Evolutionary conservation across 345 rosid species (phyloP), one percentile per base, ranked within the genome.

Genomic region (Linum usitatissimum): DNA sequence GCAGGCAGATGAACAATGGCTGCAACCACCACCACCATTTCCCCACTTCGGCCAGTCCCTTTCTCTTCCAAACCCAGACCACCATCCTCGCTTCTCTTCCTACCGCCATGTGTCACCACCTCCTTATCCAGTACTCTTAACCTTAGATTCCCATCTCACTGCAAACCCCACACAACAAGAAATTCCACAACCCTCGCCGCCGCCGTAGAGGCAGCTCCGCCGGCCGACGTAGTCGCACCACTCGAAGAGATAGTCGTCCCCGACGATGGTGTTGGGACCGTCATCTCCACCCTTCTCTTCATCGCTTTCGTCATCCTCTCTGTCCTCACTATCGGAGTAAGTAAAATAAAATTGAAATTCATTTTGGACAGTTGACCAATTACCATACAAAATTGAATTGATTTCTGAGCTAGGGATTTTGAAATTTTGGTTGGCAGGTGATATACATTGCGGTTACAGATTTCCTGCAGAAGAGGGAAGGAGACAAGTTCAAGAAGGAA

Each of bases 241-340:
- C 36, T 76, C 20, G 83, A 78, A 61, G 70, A 74, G 74, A 75
- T 82, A 2, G 70, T 78, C 55, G 63, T 81, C 18, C 3, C 63
- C 12, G 91, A 67, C 64, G 94, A 78, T 42, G 80, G 81, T 59
- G 73, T 66, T 6, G 70, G 77, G 64, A 63, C 58, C 58, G 40
- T 86, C 30, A 72, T 88, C 55, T 75, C 80, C 48, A 64, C 38
- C 63, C 94, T 88, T 49, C 82, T 87, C 68, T 51, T 81, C 64
- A n/a, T 66, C 30, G 96, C 97, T 59, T 87, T 91, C 55, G 57
- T 68, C 61, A 81, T 76, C 66, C 80, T 88, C 30, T 57, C 84
- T 7, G 68, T 91, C 67, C 94, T 91, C 73, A 86, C 96, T 6
- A 68, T 86, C 68, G 96, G 96, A 82, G 94, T 91, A 76, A 80